Conservation (phyloP, 2,329 filamentous ascomycete species). For the Phyllosticta citriasiana region DNA sequence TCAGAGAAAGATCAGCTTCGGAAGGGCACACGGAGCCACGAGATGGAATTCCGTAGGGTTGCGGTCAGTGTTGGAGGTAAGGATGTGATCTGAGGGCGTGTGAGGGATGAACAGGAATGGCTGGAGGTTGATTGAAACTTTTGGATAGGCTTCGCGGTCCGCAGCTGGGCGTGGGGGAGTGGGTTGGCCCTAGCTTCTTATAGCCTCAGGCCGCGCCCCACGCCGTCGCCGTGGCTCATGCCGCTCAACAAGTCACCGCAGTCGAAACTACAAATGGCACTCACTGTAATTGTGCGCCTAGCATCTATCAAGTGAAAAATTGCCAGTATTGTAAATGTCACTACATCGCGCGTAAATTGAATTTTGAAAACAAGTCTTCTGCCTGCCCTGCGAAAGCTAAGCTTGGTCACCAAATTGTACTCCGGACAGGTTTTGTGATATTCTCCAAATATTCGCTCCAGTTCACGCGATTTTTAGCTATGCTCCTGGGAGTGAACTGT, state of each 20-base stretch:
- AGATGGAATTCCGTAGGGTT: not conserved
- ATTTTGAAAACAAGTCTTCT: too few species aligned
- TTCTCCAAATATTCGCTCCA: too few species aligned
- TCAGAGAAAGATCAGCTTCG: not conserved
- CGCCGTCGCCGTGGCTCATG: not conserved
- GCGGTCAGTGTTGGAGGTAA: not conserved
- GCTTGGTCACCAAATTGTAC: too few species aligned
- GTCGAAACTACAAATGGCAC: too few species aligned
- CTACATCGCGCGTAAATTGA: too few species aligned
- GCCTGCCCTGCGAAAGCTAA: too few species aligned
- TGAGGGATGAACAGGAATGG: not conserved
- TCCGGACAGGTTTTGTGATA: too few species aligned
- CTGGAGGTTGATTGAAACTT: slow-evolving; percentile 10
- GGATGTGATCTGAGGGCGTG: not conserved
- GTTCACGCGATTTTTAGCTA: too few species aligned
- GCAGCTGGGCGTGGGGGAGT: not conserved
- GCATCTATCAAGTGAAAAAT: too few species aligned
- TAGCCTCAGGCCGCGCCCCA: not conserved
- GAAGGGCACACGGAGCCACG: not conserved
- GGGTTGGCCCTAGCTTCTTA: not conserved
- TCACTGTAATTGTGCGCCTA: too few species aligned
- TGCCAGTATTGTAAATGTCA: too few species aligned
- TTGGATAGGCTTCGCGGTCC: slow-evolving; percentile 7
- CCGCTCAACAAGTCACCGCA: not conserved
- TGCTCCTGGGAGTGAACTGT: too few species aligned